Conservation (phyloP, 2,329 filamentous ascomycete species). For the Sporothrix euskadiensis region DNA sequence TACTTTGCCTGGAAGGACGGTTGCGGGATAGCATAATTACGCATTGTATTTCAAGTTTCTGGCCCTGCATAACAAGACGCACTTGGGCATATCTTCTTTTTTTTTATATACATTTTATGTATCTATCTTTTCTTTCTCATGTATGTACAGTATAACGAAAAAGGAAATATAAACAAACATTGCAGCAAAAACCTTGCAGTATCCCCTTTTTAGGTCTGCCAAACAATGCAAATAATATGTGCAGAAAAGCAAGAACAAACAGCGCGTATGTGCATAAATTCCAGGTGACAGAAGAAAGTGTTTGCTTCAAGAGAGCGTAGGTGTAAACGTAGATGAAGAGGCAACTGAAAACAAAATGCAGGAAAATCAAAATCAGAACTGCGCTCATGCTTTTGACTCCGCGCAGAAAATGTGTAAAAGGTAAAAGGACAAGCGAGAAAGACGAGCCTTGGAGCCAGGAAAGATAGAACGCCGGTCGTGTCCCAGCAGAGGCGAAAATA, state of each 20-base stretch:
- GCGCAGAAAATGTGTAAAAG: constrained; percentile 10
- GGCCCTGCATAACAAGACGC: background rate
- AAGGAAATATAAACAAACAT: background rate
- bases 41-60: background rate
- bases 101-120: background rate
- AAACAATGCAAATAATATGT: constrained; percentile 4
- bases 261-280: background rate
- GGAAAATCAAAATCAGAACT: background rate
- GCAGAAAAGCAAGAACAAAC: background rate
- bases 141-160: constrained; percentile 13
- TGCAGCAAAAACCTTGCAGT: background rate
- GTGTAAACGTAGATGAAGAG: background rate
- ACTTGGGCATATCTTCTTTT: background rate
- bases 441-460: background rate
- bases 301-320: background rate
- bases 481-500: background rate
- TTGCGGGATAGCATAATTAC: background rate
- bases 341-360: background rate
- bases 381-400: constrained; percentile 24
- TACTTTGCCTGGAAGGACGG: background rate
- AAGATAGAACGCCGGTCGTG: constrained; percentile 6
- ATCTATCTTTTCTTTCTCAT: background rate
- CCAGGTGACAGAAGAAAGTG: background rate
- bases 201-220: background rate
- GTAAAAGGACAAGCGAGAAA: background rate